These are phyloP conservation scores for Grosmannia penicillata DNA, from an alignment of 2,329 filamentous ascomycete species.

Conservation along the genomic window DNA sequence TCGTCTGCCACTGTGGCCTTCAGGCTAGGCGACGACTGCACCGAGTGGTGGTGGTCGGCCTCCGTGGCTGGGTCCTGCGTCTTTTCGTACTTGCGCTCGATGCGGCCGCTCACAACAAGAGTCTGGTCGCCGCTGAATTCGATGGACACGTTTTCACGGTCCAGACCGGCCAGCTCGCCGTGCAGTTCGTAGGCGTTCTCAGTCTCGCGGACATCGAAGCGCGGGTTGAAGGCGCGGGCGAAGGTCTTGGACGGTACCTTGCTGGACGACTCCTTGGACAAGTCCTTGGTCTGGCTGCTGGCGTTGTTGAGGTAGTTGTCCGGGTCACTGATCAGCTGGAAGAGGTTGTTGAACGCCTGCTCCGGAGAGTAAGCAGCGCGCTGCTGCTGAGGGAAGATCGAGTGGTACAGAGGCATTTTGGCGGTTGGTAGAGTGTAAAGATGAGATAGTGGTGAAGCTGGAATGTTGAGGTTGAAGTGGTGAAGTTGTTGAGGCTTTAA, in stretches of 20 bases:
- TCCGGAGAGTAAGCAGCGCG: slow-evolving; percentile 23
- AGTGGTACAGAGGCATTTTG: slow-evolving; percentile 48
- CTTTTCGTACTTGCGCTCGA: slow-evolving; percentile 43
- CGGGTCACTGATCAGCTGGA: slow-evolving; percentile 50
- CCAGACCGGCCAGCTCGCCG: slow-evolving; percentile 64
- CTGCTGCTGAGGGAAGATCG: no score
- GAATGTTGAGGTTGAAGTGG: not conserved
- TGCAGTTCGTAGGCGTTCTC: slow-evolving; percentile 58
- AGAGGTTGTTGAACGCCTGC: slow-evolving; percentile 24
- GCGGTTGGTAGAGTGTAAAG: slow-evolving; percentile 6
- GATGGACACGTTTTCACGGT: slow-evolving; percentile 59
- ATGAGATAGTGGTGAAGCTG: slow-evolving; percentile 5
- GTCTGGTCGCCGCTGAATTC: slow-evolving; percentile 69
- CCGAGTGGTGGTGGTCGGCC: not conserved
- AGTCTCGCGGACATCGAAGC: slow-evolving; percentile 65
- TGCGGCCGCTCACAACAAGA: slow-evolving; percentile 52
- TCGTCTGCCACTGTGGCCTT: slow-evolving; percentile 55
- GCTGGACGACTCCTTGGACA: slow-evolving; percentile 7
- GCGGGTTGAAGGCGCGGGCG: slow-evolving; percentile 45
- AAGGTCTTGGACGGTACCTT: slow-evolving; percentile 16
- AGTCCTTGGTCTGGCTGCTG: not conserved
- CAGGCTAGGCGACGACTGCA: slow-evolving; percentile 24
- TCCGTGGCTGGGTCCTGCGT: slow-evolving; percentile 10
- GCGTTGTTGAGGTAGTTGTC: slow-evolving; percentile 31
- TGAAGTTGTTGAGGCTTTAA: not conserved